Base-by-base conservation (phyloP, 768 basidiomycete species). In the Coprinopsis sp. region DNA sequence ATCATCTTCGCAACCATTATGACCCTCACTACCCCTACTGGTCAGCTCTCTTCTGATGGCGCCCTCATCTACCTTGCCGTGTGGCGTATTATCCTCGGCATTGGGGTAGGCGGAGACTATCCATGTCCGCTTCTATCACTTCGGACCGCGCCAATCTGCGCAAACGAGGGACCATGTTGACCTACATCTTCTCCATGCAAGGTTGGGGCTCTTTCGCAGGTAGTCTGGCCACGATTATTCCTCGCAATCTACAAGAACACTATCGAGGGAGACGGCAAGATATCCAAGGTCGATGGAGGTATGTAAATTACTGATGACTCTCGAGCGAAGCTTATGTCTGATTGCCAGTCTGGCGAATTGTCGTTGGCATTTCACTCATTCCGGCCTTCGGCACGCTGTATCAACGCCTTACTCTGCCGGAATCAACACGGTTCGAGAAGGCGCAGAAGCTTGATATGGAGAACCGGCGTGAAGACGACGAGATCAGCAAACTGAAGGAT, bases 81-180 rank as follows among this genome's bases (percentile, higher is more conserved):
- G 3, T 88, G 77, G 57, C 82, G 88, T 11, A 82, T 89, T 43
- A 55, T 90, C 6, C 77, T 90, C 28, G 88, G 88, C 0, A 65
- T 91, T 14, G 88, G 87, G 19, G 79, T 90, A 1, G 88, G 86
- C 13, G 87, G 84, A 2, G 88, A 88, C 60, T 87, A 87, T 57
- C 84, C 86, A 83, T 88, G 84, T 79, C 76, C 10, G 84, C 86
- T 0, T 77, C 77, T 8, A 68, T 87, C 47, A 77, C 82, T 10
- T 77, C 77, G 5, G 87, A 90, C 54, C 74, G 84, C 12, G 73
- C 85, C 5, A 75, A 75, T 51, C 58, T 87, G 30, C 70, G 77
- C 29, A 66, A 64, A 28, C 79, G 84, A 13, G 87, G 87, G 0
- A 82, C 82, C 0, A 72, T 90, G 64, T 72, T 91, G n/a, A 72